Base-by-base conservation (phyloP, 805 yeast genomes). In the Candida bentonensis region DNA sequence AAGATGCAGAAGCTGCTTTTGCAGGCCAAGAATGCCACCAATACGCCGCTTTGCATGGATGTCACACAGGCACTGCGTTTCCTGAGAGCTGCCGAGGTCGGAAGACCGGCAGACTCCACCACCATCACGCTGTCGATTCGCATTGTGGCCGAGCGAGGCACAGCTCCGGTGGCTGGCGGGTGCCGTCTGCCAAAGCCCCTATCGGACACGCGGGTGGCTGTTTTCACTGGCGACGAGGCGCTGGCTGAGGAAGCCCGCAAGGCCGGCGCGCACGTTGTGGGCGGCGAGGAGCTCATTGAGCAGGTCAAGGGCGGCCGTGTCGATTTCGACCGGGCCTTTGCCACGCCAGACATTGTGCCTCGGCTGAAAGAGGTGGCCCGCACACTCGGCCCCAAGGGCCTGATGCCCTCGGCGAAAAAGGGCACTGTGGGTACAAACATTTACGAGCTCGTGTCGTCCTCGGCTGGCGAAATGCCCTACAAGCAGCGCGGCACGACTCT, bases 41-140 rank as follows among this genome's bases (percentile, higher is more conserved):
- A 64, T 51, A 58, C 62, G 50, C 88, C 88, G 1, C 66, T 82
- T 44, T 80, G 76, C 57, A 76, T 83, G 82, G 78, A 75, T 42
- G 69, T 86, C 4, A 74, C 82, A 3, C 62, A 66, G 23, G 96
- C 96, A 1, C 61, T 86, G 60, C 72, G 82, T 53, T 87, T 78
- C 56, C 59, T 89, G 46, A 71, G 96, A 50, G 95, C 97, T 0
- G 76, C 87, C 3, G 96, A 87, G 61, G 94, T 87, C 3, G 97
- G 98, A 3, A 76, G 82, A 56, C 76, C 89, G 2, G 66, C 71
- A 3, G 64, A 72, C n/a, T 77, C 78, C 53, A 78, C 89, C 21
- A 79, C 88, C 21, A 68, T 89, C 34, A 68, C 82, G 15, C 62
- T 83, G 44, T 74, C 80, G 44, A 71, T 84, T 15, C 66, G 74